phyloP scores from a whole-genome alignment of 2,329 filamentous ascomycete species.

The Apiospora koreana region DNA sequence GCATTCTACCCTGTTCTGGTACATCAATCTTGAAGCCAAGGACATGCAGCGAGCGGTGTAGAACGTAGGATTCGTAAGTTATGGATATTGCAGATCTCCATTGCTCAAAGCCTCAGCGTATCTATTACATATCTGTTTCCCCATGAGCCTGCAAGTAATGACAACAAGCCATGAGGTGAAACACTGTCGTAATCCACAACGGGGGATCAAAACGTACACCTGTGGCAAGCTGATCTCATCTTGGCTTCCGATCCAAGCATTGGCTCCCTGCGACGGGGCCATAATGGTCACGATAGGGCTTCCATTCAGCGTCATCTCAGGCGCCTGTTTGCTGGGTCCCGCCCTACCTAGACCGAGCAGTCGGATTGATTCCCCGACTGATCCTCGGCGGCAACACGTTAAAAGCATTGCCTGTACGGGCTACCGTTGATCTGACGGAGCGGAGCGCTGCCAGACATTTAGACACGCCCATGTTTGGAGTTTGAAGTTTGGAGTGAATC shows the following conservation, averaged over 20 bases:
- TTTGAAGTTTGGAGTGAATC: background rate
- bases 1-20: background rate
- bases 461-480: background rate
- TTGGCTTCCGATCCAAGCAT: conserved; percentile 20
- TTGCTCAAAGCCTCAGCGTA: background rate
- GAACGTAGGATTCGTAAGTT: background rate
- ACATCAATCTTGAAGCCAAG: conserved; percentile 1
- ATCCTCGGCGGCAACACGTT: conserved; percentile 1
- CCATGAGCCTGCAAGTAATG: background rate
- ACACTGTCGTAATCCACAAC: conserved; percentile 34
- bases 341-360: background rate
- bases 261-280: background rate
- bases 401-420: background rate
- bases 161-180: conserved; percentile 32
- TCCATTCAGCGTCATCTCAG: background rate
- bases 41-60: background rate
- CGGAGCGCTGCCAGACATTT: background rate
- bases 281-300: background rate
- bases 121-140: background rate
- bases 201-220: conserved; percentile 31
- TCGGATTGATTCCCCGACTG: conserved; percentile 3
- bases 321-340: background rate
- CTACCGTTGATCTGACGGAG: conserved; percentile 1
- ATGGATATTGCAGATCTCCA: conserved; percentile 2
- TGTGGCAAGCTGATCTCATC: conserved; percentile 27